Evolutionary conservation across 192 early-diverging fungal species (phyloP).

Genomic region (Ambispora gerdemannii): DNA sequence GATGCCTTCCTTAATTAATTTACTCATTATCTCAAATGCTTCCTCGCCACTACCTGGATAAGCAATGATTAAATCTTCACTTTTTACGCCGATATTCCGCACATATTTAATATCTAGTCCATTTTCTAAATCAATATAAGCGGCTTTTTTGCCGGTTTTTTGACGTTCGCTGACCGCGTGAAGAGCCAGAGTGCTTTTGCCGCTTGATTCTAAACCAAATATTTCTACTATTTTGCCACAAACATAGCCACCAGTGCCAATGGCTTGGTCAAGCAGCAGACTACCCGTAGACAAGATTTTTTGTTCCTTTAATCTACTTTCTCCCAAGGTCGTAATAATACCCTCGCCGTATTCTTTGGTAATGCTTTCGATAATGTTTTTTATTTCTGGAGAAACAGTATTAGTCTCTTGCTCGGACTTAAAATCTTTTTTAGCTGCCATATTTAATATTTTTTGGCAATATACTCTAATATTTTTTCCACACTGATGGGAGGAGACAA

Average conservation of each 20-base stretch:
- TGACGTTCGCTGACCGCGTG: conserved; percentile 1
- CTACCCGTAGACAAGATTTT: not conserved
- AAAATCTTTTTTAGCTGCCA: too few species aligned
- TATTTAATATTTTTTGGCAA: too few species aligned
- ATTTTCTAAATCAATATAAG: conserved; percentile 14
- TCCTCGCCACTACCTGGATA: not conserved
- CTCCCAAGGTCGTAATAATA: not conserved
- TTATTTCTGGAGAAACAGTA: not conserved
- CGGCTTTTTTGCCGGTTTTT: not conserved
- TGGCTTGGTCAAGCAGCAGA: not conserved
- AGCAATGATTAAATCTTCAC: not conserved
- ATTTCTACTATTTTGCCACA: not conserved
- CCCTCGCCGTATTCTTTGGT: conserved; percentile 4
- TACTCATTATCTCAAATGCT: not conserved
- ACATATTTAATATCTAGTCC: not conserved
- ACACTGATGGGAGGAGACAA: not conserved
- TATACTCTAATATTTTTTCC: conserved; percentile 4
- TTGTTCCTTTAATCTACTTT: not conserved
- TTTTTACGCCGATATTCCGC: conserved; percentile 3
- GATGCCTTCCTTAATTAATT: not conserved
- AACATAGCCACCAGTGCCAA: not conserved
- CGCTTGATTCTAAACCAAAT: not conserved
- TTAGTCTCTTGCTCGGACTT: too few species aligned
- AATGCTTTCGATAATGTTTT: not conserved
- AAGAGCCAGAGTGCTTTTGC: conserved; percentile 5